phyloP scores from a whole-genome alignment of 768 basidiomycete genomes.

The Tricholoma furcatifolium region DNA sequence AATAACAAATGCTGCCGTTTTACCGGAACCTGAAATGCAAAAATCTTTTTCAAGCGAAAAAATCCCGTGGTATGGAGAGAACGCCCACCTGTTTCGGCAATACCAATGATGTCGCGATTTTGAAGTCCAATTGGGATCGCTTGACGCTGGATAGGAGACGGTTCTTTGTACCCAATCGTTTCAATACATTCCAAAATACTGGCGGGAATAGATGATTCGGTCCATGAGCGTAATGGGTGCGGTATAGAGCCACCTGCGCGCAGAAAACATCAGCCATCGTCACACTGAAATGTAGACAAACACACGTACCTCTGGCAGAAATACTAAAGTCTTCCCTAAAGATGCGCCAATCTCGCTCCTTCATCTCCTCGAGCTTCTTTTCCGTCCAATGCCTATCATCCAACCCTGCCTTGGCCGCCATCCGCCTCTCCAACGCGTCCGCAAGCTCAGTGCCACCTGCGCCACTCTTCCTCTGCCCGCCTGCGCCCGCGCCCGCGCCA shows the following conservation, averaged over 20 bases:
- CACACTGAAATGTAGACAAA: neutral
- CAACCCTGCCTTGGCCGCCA: conserved; percentile 75
- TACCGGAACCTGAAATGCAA: conserved; percentile 78
- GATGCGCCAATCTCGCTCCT: conserved; percentile 98
- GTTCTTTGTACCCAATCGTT: conserved; percentile 94
- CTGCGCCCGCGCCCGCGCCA: conserved; percentile 50
- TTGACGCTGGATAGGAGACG: conserved; percentile 95
- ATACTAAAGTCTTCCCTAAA: conserved; percentile 99
- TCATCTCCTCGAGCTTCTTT: conserved; percentile 90
- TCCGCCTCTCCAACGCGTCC: conserved; percentile 80
- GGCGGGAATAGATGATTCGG: conserved; percentile 80
- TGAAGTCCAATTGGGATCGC: conserved; percentile 99
- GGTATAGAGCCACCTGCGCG: conserved; percentile 85
- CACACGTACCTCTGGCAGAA: conserved; percentile 71
- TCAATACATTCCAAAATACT: conserved; percentile 82
- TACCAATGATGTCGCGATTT: conserved; percentile 96
- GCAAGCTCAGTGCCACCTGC: conserved; percentile 53
- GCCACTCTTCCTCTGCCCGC: conserved; percentile 35
- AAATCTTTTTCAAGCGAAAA: neutral
- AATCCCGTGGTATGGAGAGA: neutral
- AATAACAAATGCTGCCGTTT: conserved; percentile 98
- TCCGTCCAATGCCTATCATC: conserved; percentile 99
- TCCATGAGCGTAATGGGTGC: conserved; percentile 90
- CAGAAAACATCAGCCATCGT: neutral
- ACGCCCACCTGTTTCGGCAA: conserved; percentile 89